A percentile compares a stretch with the other conserved stretches of the same genome.
Evolutionary conservation across 139 green algal species (phyloP).

Genomic region (Pleodorina starrii): DNA sequence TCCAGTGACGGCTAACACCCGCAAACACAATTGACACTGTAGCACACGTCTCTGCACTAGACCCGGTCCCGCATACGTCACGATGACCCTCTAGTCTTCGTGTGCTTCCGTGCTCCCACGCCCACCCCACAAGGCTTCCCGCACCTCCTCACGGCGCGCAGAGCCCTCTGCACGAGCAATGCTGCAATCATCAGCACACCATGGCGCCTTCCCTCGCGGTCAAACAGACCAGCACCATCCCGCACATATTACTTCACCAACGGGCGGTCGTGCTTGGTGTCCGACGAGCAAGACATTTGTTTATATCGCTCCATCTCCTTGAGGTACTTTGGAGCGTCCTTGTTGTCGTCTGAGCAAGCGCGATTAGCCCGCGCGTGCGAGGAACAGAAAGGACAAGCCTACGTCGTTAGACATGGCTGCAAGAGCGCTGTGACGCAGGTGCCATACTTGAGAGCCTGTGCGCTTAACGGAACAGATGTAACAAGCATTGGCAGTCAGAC

Average conservation of each 20-base stretch:
- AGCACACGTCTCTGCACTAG: no score
- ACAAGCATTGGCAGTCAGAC: background rate
- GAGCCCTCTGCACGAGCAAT: no score
- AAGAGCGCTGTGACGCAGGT: background rate
- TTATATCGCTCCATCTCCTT: slow-evolving; percentile 69
- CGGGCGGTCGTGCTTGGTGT: slow-evolving; percentile 60
- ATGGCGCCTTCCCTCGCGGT: no score
- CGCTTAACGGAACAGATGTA: background rate
- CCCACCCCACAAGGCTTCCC: no score
- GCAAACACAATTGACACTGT: no score
- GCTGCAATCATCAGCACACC: no score
- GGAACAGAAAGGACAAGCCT: background rate
- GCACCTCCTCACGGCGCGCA: no score
- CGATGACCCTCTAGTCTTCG: no score
- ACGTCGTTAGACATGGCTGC: background rate
- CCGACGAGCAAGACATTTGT: slow-evolving; percentile 45
- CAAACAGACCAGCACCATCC: no score
- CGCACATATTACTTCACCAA: slow-evolving; percentile 76
- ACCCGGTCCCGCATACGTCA: no score
- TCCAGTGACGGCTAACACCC: no score
- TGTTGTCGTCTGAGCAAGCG: background rate
- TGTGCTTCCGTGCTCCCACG: no score
- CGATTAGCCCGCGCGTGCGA: background rate
- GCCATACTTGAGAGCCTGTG: background rate
- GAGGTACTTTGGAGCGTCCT: slow-evolving; percentile 57